Evolutionary conservation across 2,329 filamentous ascomycete species (phyloP), one percentile per base, ranked within the genome.

Genomic region (Paraphoma chrysanthemicola): DNA sequence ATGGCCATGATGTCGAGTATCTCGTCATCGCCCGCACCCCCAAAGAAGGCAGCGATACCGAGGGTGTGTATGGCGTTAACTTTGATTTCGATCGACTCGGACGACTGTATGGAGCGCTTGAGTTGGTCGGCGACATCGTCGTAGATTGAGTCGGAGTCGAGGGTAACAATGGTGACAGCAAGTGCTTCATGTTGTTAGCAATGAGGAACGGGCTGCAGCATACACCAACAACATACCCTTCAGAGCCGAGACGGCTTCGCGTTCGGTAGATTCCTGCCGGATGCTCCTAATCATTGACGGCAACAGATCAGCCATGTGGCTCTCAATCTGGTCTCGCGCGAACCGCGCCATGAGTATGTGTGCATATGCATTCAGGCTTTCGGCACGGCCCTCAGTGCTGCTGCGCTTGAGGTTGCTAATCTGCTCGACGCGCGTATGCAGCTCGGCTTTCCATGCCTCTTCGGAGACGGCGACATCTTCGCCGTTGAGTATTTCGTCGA

Each of bases 401-500:
- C 89, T 92, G 63, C 89, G 87, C 82, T 96, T 96, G 67, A 91
- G 88, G 65, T 91, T 87, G 52, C 89, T 82, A 29, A 96, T 85
- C 64, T 90, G 87, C 46, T 89, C 83, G 60, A 96, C 87, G 55
- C 88, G 85, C 59, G 88, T 84, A 29, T 83, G 80, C 33, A 93
- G 78, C 54, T 86, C 83, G 14, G 85, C 78, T 44, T 87, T 84
- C 85, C 90, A 91, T 17, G 80, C 80, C 28, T 83, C 82, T 42
- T 73, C 67, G 47, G 82, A 78, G 11, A 78, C 75, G 16, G 81
- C 74, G 28, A 83, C 77, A 50, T 86, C 85, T n/a, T 82, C 81
- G 56, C 67, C 66, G 60, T 75, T 74, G 47, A 83, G 78, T 36
- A 89, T 80, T 36, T 88, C 88, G 63, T 92, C 90, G 59, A 90